phyloP scores from a whole-genome alignment of 164 flowering plant genomes.

The Aristolochia californica region DNA sequence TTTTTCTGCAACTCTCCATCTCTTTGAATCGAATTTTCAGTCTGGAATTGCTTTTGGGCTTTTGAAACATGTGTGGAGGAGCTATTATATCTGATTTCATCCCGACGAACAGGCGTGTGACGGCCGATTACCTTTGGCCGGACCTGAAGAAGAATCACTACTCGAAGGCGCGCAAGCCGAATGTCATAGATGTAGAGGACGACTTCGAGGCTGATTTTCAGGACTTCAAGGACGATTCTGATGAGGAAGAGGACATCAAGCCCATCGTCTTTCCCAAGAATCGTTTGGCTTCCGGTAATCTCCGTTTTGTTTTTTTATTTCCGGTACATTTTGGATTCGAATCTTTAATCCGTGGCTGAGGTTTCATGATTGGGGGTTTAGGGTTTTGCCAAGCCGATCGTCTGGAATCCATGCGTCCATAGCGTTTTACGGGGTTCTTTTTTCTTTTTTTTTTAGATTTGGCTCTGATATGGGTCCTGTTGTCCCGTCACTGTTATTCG shows the following conservation, averaged over 20 bases:
- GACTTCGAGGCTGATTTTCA: slow-evolving; percentile 89
- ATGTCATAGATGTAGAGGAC: slow-evolving; percentile 24
- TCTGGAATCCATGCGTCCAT: too few species aligned
- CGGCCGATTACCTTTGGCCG: slow-evolving; percentile 49
- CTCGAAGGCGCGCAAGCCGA: slow-evolving; percentile 23
- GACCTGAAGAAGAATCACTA: slow-evolving; percentile 22
- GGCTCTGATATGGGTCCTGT: too few species aligned
- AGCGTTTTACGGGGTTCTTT: too few species aligned
- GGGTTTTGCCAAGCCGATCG: too few species aligned
- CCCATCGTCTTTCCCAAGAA: slow-evolving; percentile 32
- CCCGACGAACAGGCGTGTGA: slow-evolving; percentile 31
- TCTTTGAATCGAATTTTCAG: too few species aligned
- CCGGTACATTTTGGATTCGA: not conserved
- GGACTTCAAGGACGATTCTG: slow-evolving; percentile 57
- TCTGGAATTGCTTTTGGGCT: too few species aligned
- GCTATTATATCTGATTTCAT: slow-evolving; percentile 81
- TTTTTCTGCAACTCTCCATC: too few species aligned
- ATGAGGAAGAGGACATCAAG: slow-evolving; percentile 29
- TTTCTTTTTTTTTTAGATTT: too few species aligned
- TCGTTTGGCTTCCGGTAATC: slow-evolving; percentile 14
- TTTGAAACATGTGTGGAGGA: slow-evolving; percentile 77
- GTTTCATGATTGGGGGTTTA: too few species aligned
- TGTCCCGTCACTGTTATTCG: too few species aligned
- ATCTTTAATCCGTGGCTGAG: not conserved
- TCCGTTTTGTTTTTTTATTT: not conserved